These are phyloP conservation scores for Apiospora kogelbergensis DNA, from an alignment of 2,329 filamentous ascomycete species.

Conservation along the genomic window DNA sequence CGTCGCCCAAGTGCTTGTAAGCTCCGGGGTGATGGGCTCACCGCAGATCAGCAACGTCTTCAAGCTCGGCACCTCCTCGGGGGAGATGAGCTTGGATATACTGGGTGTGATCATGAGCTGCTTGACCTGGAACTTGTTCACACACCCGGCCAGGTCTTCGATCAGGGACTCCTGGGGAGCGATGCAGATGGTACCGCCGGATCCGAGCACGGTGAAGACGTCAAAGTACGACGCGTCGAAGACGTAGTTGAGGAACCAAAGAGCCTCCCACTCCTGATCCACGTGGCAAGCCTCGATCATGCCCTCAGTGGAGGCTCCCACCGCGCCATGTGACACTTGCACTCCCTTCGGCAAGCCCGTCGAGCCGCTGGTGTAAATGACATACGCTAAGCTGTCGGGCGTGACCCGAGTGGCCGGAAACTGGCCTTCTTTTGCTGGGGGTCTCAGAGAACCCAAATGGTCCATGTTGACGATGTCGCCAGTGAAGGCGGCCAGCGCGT, in stretches of 20 bases:
- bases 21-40: constrained; percentile 29
- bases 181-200: constrained; percentile 39
- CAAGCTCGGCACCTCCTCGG: constrained; percentile 19
- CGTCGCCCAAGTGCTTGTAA: constrained; percentile 17
- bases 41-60: constrained; percentile 22
- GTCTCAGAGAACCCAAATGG: not conserved
- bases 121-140: constrained; percentile 16
- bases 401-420: not conserved
- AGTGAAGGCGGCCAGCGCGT: constrained; percentile 35
- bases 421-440: not conserved
- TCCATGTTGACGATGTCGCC: not conserved
- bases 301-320: constrained; percentile 17
- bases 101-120: constrained; percentile 23
- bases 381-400: constrained; percentile 12
- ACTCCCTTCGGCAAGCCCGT: not conserved
- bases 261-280: constrained; percentile 13
- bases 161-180: constrained; percentile 36
- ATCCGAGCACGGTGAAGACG: constrained; percentile 35
- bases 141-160: constrained; percentile 30
- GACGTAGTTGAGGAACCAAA: constrained; percentile 32
- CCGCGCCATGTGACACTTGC: constrained; percentile 6
- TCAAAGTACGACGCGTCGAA: constrained; percentile 40
- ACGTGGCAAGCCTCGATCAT: constrained; percentile 17
- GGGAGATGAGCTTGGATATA: constrained; percentile 19
- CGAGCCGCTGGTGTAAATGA: constrained; percentile 3